Conservation (phyloP, 305 asterid species). For the Fraxinus xanthoxyloides region DNA sequence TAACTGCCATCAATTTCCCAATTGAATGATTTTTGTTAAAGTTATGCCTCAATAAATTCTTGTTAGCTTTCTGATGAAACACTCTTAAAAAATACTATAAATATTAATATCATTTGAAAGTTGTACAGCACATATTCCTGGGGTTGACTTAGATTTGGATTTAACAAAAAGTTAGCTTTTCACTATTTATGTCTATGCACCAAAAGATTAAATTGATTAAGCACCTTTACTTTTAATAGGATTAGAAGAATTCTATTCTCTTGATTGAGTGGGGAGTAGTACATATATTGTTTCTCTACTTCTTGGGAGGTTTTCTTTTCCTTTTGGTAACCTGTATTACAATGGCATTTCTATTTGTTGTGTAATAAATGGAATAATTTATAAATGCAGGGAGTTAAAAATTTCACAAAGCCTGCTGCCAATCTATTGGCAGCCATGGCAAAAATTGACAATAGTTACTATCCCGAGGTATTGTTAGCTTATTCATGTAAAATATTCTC, state of each 20-base stretch:
- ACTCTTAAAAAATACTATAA: neutral
- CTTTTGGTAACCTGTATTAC: conserved; percentile 10
- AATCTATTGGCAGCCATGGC: conserved; percentile 75
- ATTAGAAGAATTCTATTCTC: conserved; percentile 10
- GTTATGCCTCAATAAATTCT: neutral
- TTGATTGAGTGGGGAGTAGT: neutral
- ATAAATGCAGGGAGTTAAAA: conserved; percentile 70
- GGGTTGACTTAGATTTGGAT: neutral
- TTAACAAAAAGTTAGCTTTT: neutral
- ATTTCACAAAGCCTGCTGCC: conserved; percentile 70
- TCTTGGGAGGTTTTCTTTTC: conserved; percentile 16
- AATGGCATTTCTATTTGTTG: conserved; percentile 1
- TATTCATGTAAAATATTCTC: conserved; percentile 11
- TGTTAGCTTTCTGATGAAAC: conserved; percentile 7
- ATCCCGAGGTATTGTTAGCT: conserved; percentile 70
- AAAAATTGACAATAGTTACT: conserved; percentile 75
- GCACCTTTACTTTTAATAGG: neutral
- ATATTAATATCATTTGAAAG: neutral
- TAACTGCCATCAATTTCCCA: conserved; percentile 17
- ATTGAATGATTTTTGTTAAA: conserved; percentile 18
- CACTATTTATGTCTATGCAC: neutral
- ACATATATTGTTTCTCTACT: conserved; percentile 11
- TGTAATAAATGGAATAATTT: conserved; percentile 4
- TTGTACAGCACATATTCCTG: neutral
- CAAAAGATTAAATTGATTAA: conserved; percentile 3